phyloP scores from a whole-genome alignment of 1,139 yeast species.

The Pichia sp. region DNA sequence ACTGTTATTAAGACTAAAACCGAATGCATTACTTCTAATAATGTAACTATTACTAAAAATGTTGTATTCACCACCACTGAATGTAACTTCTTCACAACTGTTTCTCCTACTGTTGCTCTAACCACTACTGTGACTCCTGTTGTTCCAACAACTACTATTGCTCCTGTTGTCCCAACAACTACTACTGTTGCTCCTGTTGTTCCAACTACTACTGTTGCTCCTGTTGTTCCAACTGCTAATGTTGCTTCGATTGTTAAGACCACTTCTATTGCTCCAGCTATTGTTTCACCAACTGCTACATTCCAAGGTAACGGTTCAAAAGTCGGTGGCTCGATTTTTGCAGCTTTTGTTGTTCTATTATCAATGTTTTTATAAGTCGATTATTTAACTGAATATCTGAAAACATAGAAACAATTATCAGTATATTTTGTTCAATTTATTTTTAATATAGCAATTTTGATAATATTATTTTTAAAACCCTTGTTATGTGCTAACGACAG shows the following conservation, averaged over 20 bases:
- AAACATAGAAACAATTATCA: too few relatives aligned
- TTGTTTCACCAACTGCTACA: not conserved
- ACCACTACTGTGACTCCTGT: not conserved
- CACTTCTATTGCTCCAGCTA: conserved; percentile 13
- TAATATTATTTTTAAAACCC: too few relatives aligned
- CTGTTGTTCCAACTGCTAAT: conserved; percentile 14
- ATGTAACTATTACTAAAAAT: conserved; percentile 12
- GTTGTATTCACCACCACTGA: conserved; percentile 23
- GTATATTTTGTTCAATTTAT: too few relatives aligned
- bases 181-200: conserved; percentile 24
- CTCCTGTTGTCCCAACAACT: conserved; percentile 23
- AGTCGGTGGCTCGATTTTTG: conserved; percentile 24
- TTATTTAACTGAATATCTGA: not conserved
- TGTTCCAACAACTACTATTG: conserved; percentile 29
- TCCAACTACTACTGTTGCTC: conserved; percentile 1
- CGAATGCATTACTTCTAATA: conserved; percentile 22
- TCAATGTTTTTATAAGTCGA: conserved; percentile 14
- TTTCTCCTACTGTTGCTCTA: conserved; percentile 18
- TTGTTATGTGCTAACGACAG: too few relatives aligned
- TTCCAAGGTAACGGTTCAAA: conserved; percentile 29
- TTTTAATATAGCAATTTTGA: too few relatives aligned
- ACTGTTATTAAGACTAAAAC: conserved; percentile 30
- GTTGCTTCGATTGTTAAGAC: too few relatives aligned
- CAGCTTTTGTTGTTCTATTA: conserved; percentile 17
- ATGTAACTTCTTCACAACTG: conserved; percentile 16